Percentiles rank a stretch among this genome's conserved stretches.
Conservation (phyloP, 164 flowering plant genomes). For the Vitis amurensis region DNA sequence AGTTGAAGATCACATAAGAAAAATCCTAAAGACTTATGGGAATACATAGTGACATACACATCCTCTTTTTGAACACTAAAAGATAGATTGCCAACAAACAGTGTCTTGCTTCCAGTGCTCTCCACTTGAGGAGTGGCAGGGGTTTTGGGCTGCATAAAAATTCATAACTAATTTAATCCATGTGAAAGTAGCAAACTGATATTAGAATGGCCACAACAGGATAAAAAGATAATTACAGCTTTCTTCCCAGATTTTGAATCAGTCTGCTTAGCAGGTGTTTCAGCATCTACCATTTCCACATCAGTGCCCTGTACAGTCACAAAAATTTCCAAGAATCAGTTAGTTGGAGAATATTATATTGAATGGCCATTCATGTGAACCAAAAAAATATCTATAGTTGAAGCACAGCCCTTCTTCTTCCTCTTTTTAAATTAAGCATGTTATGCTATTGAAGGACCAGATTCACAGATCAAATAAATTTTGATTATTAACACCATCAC, state of each 20-base stretch:
- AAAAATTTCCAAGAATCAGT: neutral
- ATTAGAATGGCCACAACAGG: neutral
- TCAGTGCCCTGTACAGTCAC: conserved; percentile 39
- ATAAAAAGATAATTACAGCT: conserved; percentile 29
- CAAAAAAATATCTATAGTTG: no score
- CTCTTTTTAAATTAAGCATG: no score
- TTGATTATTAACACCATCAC: no score
- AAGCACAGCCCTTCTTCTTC: no score
- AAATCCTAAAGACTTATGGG: neutral
- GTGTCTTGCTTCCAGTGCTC: conserved; percentile 50
- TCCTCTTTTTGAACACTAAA: conserved; percentile 49
- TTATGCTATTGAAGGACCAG: no score
- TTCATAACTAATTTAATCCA: neutral
- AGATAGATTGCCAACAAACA: conserved; percentile 79
- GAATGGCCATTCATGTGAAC: no score
- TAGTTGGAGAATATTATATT: neutral
- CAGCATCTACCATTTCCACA: conserved; percentile 76
- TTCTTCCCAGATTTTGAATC: conserved; percentile 30
- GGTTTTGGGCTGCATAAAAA: conserved; percentile 54
- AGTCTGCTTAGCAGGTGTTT: conserved; percentile 19
- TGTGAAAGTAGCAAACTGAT: neutral
- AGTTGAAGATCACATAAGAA: neutral
- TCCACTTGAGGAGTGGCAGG: conserved; percentile 53
- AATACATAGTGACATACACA: conserved; percentile 51
- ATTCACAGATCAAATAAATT: no score